Base-by-base conservation (phyloP, 2,329 filamentous ascomycete genomes). In the Fusarium longipes region DNA sequence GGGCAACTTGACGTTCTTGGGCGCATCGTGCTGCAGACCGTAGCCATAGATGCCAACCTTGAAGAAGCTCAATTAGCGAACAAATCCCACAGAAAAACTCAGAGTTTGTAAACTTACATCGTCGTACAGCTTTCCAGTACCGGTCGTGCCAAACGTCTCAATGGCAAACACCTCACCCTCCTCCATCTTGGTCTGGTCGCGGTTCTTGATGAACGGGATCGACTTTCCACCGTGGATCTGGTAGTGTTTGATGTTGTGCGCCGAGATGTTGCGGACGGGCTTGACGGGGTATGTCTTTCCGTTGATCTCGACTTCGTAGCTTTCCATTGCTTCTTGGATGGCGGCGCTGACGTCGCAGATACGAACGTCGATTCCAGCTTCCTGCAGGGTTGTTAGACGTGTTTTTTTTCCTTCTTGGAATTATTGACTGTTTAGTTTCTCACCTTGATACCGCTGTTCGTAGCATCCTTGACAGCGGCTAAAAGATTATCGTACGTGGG, bases 101-200 rank as follows among this genome's bases (percentile, higher is more conserved):
- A 27, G 1, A 24, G 15, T 11, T 3, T 18, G 22, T 2, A 8
- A 10, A 71, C 76, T 70, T 79, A 93, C 91, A 80, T 96, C 92
- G 72, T 97, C 93, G 68, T 86, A 83, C 40, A 95, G 88, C 74
- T 90, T 90, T 64, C 93, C 93, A 73, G 91, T 92, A 60, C 93
- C 94, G 14, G 93, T 97, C 74, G 89, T 94, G 33, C 93, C 93
- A 76, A 97, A 97, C 0, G 93, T 97, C 81, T 97, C 93, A 70
- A 97, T 96, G 62, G 93, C 93, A 78, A 95, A 97, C 18, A 93
- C 87, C 72, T 97, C 93, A 33, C 93, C 93, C 78, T 97, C 93
- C 79, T 97, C 93, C 93, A 97, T 97, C 84, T 96, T 96, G 36
- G 92, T 96, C 75, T 90, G 87, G 72, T 96, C 91, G 48, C 84